A percentile compares a stretch with the other conserved stretches of the same genome.
These are phyloP conservation scores for Asterochloris erici DNA, from an alignment of 139 green algal genomes.

Conservation along the genomic window DNA sequence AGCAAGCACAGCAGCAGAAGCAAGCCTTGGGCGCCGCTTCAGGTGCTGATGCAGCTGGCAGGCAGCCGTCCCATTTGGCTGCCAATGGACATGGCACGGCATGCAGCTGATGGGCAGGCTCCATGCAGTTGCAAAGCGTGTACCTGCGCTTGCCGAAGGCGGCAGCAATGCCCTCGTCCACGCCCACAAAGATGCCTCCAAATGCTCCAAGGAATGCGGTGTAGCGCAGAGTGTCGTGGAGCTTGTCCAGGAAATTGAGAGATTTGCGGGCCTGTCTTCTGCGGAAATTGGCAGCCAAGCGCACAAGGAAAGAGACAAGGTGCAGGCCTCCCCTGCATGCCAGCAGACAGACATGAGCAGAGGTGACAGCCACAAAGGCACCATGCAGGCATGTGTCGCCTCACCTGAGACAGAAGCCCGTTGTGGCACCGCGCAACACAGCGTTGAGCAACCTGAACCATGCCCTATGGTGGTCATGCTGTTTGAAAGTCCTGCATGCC, in stretches of 20 bases:
- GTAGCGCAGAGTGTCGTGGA: slow-evolving; percentile 63
- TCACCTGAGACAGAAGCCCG: slow-evolving; percentile 28
- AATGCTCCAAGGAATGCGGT: slow-evolving; percentile 67
- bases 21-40: too few species aligned
- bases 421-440: slow-evolving; percentile 28
- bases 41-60: too few species aligned
- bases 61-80: not conserved
- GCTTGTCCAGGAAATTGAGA: slow-evolving; percentile 16
- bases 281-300: slow-evolving; percentile 11
- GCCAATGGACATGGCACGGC: not conserved
- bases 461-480: slow-evolving; percentile 15
- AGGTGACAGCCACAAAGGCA: too few species aligned
- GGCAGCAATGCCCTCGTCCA: slow-evolving; percentile 73
- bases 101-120: not conserved
- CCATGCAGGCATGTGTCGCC: too few species aligned
- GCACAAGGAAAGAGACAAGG: slow-evolving; percentile 27
- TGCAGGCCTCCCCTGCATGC: slow-evolving; percentile 37
- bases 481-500: not conserved
- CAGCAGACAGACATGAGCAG: too few species aligned
- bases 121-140: not conserved
- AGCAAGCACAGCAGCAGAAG: too few species aligned
- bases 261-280: not conserved
- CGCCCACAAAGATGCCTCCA: slow-evolving; percentile 56
- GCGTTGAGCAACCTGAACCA: slow-evolving; percentile 27
- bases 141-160: slow-evolving; percentile 60